These are phyloP conservation scores for Alternaria arbusti DNA, from an alignment of 2,329 filamentous ascomycete genomes.

Conservation along the genomic window DNA sequence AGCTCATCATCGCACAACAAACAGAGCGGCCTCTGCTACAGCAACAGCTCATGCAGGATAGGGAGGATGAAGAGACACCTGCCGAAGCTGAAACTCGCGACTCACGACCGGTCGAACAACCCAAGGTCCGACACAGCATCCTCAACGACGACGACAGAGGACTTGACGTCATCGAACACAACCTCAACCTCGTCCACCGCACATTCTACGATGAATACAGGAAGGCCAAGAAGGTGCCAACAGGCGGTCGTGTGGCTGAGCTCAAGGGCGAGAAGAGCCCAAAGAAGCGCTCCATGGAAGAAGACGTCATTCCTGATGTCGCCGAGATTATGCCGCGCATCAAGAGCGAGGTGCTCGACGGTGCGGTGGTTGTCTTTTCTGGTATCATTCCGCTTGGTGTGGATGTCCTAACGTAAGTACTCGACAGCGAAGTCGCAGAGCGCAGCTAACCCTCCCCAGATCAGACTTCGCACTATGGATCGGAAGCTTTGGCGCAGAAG, in stretches of 20 bases:
- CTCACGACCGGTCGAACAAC: conserved; percentile 35
- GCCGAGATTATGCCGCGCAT: conserved; percentile 82
- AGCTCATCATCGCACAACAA: conserved; percentile 85
- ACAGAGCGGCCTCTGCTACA: conserved; percentile 88
- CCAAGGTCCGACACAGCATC: conserved; percentile 71
- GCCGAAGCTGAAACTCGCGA: conserved; percentile 49
- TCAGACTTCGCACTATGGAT: conserved; percentile 90
- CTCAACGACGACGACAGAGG: conserved; percentile 89
- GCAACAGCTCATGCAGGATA: conserved; percentile 89
- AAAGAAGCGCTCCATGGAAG: conserved; percentile 56
- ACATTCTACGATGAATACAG: conserved; percentile 88
- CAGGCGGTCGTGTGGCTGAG: conserved; percentile 57
- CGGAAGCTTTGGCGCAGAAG: conserved; percentile 79
- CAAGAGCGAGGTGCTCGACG: conserved; percentile 77
- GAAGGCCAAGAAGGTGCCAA: conserved; percentile 51
- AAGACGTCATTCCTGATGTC: conserved; percentile 77
- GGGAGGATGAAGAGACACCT: conserved; percentile 71
- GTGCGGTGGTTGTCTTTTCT: conserved; percentile 82
- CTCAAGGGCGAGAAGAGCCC: conserved; percentile 58
- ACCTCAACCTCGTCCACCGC: conserved; percentile 76
- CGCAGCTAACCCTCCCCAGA: conserved; percentile 35
- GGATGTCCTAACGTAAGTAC: conserved; percentile 67
- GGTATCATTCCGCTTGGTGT: conserved; percentile 85
- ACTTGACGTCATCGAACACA: conserved; percentile 75
- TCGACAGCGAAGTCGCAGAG: too few relatives aligned